Evolutionary conservation across 2,329 filamentous ascomycete species (phyloP).

Genomic region (Domatiomyces catenatus): DNA sequence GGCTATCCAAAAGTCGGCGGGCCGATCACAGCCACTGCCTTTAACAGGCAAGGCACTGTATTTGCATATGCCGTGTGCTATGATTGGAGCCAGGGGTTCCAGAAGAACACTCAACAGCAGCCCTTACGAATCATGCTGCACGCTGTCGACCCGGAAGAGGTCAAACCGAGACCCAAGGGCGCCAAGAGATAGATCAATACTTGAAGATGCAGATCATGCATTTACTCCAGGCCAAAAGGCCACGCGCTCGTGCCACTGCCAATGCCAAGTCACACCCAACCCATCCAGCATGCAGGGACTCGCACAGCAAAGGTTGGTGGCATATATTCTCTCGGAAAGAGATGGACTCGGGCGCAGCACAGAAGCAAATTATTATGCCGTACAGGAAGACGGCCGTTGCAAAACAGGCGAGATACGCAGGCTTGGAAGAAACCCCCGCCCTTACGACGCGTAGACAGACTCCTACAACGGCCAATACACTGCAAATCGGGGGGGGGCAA

Average conservation of each 20-base stretch:
- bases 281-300: not conserved
- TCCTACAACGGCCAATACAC: not conserved
- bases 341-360: not conserved
- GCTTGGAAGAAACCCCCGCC: not conserved
- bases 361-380: not conserved
- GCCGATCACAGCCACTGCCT: constrained; percentile 79
- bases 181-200: constrained; percentile 21
- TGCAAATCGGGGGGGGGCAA: not conserved
- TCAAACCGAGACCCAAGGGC: constrained; percentile 38
- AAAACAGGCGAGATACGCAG: not conserved
- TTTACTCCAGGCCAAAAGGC: not conserved
- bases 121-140: constrained; percentile 78
- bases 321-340: not conserved
- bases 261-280: not conserved
- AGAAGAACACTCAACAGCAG: constrained; percentile 54
- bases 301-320: not conserved
- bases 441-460: not conserved
- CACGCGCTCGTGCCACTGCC: not conserved
- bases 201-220: not conserved
- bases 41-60: constrained; percentile 70
- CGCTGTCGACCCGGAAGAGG: constrained; percentile 52
- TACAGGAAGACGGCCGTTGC: not conserved
- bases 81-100: constrained; percentile 96
- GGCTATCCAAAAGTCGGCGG: constrained; percentile 75
- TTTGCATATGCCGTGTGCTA: constrained; percentile 87